These are phyloP conservation scores for Rhodotorula paludigena DNA, from an alignment of 768 basidiomycete species.

Conservation along the genomic window DNA sequence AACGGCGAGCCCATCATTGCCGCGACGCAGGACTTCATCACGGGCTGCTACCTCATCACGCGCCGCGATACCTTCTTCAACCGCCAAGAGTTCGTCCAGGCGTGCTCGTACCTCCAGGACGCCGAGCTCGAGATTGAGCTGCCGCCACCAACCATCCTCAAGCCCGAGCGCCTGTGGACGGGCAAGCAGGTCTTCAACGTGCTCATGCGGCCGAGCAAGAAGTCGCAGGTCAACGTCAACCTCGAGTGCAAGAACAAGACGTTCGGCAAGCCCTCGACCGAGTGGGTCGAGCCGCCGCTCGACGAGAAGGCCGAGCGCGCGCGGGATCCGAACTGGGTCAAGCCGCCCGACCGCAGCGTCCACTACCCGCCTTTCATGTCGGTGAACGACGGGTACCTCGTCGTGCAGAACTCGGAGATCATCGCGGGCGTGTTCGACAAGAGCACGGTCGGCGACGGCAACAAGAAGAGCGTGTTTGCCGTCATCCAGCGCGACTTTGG, in stretches of 20 bases:
- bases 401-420: slow-evolving; percentile 93
- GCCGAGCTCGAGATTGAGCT: slow-evolving; percentile 88
- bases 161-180: slow-evolving; percentile 89
- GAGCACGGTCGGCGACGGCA: slow-evolving; percentile 91
- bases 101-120: slow-evolving; percentile 89
- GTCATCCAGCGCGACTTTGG: slow-evolving; percentile 97
- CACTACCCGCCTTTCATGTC: slow-evolving; percentile 53
- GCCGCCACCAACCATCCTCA: slow-evolving; percentile 89
- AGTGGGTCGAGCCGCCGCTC: slow-evolving; percentile 48
- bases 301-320: slow-evolving; percentile 53
- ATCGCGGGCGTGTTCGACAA: slow-evolving; percentile 99
- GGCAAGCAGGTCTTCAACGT: slow-evolving; percentile 98
- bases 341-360: too few relatives aligned
- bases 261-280: slow-evolving; percentile 51
- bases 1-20: slow-evolving; percentile 99
- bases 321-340: too few relatives aligned
- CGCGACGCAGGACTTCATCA: slow-evolving; percentile 99
- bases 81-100: slow-evolving; percentile 89
- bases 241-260: slow-evolving; percentile 95
- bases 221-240: slow-evolving; percentile 78
- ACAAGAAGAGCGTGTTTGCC: slow-evolving; percentile 98
- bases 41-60: slow-evolving; percentile 91
- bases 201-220: slow-evolving; percentile 86
- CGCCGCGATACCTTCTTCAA: slow-evolving; percentile 88
- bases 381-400: slow-evolving; percentile 96